phyloP scores from a whole-genome alignment of 257 asterid species.

The Solanum stenotomum region DNA sequence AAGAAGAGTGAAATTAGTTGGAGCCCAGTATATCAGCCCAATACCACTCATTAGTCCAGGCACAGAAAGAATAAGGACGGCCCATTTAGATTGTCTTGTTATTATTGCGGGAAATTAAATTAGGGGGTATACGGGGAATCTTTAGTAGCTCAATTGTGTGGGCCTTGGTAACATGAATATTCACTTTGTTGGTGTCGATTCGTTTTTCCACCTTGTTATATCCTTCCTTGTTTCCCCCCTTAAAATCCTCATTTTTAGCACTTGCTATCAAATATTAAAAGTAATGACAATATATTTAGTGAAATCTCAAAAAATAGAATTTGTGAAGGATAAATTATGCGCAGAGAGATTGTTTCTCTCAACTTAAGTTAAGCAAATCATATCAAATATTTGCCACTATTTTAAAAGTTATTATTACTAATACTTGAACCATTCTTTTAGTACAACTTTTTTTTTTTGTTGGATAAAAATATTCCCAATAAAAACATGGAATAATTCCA shows the following conservation, averaged over 20 bases:
- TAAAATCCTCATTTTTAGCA: background rate
- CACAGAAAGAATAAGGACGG: background rate
- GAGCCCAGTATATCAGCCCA: background rate
- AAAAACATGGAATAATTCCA: background rate
- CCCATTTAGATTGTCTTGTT: background rate
- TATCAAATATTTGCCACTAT: background rate
- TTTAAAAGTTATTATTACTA: too few species aligned
- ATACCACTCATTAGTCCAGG: background rate
- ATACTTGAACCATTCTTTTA: background rate
- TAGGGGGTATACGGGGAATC: background rate
- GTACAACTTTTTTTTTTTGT: background rate
- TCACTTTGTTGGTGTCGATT: background rate
- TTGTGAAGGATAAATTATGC: background rate
- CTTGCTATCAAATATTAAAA: background rate
- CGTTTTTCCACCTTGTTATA: background rate
- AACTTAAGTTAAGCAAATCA: background rate
- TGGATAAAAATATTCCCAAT: background rate
- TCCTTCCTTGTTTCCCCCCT: background rate
- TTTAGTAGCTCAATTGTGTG: background rate
- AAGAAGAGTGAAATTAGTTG: background rate
- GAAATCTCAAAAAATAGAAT: too few species aligned
- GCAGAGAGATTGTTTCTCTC: background rate
- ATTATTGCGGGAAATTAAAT: too few species aligned
- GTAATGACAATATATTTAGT: too few species aligned
- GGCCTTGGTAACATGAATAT: background rate